Evolutionary conservation across 2,329 filamentous ascomycete species (phyloP), one percentile per base, ranked within the genome.

Genomic region (Fusarium miscanthi): DNA sequence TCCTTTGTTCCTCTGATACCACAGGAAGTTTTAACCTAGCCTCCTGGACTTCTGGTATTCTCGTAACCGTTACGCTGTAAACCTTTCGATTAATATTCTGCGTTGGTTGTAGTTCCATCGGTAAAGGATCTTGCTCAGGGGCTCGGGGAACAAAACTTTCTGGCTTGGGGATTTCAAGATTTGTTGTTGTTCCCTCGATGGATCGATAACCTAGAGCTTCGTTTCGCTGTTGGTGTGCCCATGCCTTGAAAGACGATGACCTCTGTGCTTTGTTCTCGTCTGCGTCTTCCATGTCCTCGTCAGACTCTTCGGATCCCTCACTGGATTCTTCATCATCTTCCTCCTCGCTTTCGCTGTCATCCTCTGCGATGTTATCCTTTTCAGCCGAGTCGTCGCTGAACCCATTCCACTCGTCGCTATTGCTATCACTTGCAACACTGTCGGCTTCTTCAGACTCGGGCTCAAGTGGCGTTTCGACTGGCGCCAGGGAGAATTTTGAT

Each of bases 1-100:
- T 95, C 77, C 92, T 94, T 79, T 99, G 96, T 81, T 99, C 96
- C 80, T 98, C 95, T 4, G 93, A 93, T 4, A 98, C 94, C 2
- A 99, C 93, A 0, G 96, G 96, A 21, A 99, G 87, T 62, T 93
- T 90, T 51, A 97, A 81, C 17, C 96, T 90, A 16, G 91, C 89
- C 52, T 91, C 88, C 79, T 98, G 94, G 27, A 98, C 92, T 23
- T 92, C 91, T 9, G 90, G 84, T 1, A 88, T 84, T 63, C 96
- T 89, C 42, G 88, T 84, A 5, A 98, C 91, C 3, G 88, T 81
- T 3, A 98, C 91, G 68, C 91, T 92, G 79, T 90, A 95, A 2
- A 92, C 92, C 78, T 95, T 95, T 68, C 94, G 87, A 41, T 86
- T 86, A 6, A 84, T 83, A 74, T 89, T 89, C 23, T 84, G 84